These are phyloP conservation scores for Fusarium virguliforme DNA, from an alignment of 2,329 filamentous ascomycete genomes.

Conservation along the genomic window DNA sequence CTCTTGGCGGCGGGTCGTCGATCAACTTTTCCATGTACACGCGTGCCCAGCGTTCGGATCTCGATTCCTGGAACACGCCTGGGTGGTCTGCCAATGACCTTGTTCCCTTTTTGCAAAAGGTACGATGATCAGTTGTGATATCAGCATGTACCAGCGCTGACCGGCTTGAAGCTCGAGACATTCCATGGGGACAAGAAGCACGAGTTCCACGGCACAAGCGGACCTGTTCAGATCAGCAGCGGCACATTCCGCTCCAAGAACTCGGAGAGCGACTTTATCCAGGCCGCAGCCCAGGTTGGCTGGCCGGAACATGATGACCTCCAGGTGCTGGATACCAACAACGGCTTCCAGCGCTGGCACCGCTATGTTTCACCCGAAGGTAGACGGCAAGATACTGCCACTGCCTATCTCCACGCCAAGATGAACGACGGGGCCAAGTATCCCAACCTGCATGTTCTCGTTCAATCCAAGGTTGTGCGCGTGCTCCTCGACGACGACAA, in stretches of 20 bases:
- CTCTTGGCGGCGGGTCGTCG: constrained; percentile 51
- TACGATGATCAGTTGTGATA: constrained; percentile 12
- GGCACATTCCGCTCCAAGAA: constrained; percentile 61
- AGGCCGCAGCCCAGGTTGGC: constrained; percentile 63
- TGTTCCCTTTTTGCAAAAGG: constrained; percentile 53
- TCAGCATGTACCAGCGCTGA: not conserved
- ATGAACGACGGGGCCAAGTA: constrained; percentile 56
- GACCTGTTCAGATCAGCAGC: constrained; percentile 69
- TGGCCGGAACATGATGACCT: constrained; percentile 67
- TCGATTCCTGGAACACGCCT: constrained; percentile 52
- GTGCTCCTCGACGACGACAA: constrained; percentile 68
- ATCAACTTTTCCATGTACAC: constrained; percentile 53
- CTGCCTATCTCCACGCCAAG: constrained; percentile 60
- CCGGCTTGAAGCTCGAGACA: constrained; percentile 64
- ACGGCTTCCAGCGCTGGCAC: constrained; percentile 51
- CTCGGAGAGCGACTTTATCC: constrained; percentile 65
- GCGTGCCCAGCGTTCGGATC: constrained; percentile 51
- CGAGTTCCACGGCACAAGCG: constrained; percentile 66
- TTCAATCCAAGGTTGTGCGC: constrained; percentile 69
- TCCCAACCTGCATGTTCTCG: constrained; percentile 72
- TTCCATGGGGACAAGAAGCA: constrained; percentile 64
- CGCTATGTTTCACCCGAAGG: constrained; percentile 64
- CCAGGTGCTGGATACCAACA: constrained; percentile 63
- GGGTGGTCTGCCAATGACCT: constrained; percentile 54
- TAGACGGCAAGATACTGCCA: constrained; percentile 71